Percentiles rank a stretch among this genome's conserved stretches.
Conservation (phyloP, 257 asterid genomes). For the Paulownia fortunei region DNA sequence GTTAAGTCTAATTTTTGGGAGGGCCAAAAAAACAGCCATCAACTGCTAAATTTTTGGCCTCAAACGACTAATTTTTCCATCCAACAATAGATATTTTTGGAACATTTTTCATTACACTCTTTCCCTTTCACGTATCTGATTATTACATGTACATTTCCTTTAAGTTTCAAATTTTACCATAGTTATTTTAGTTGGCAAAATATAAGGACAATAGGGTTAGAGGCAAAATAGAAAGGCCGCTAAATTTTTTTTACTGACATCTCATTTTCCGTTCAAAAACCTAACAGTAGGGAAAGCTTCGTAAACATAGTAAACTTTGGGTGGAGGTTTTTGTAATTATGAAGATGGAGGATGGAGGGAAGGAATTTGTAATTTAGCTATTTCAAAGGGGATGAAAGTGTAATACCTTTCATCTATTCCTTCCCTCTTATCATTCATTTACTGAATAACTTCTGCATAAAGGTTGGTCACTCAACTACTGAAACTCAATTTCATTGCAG, state of each 20-base stretch:
- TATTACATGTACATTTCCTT: neutral
- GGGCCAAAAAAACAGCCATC: neutral
- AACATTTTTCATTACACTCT: neutral
- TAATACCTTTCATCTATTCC: constrained; percentile 8
- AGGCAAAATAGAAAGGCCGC: neutral
- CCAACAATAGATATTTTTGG: neutral
- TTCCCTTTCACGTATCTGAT: neutral
- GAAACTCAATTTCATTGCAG: constrained; percentile 34
- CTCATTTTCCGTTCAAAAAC: neutral
- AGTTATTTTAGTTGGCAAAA: neutral
- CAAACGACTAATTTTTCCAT: neutral
- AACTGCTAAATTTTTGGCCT: neutral
- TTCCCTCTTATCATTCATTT: neutral
- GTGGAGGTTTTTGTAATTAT: neutral
- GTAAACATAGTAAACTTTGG: neutral
- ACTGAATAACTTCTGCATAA: neutral
- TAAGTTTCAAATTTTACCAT: neutral
- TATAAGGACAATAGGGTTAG: neutral
- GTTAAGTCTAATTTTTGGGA: neutral
- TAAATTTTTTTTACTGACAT: neutral
- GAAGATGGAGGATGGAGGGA: neutral
- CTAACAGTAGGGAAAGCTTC: neutral
- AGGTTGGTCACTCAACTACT: neutral
- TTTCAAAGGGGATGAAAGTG: neutral
- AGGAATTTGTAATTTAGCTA: neutral